Evolutionary conservation across 106 monocot species (phyloP).

Genomic region (Acorus gramineus): DNA sequence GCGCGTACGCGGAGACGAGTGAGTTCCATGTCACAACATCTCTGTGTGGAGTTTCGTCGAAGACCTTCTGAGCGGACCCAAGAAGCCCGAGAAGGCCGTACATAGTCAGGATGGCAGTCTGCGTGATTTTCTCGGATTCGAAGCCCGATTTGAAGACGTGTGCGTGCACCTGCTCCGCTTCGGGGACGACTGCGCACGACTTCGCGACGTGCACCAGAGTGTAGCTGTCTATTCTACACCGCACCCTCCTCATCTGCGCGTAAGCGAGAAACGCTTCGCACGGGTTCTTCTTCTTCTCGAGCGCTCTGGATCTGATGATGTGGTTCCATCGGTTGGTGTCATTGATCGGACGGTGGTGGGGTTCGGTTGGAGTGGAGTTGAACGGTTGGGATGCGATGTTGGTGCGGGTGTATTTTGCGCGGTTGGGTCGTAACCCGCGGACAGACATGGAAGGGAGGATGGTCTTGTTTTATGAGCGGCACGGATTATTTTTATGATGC

Average conservation of each 20-base stretch:
- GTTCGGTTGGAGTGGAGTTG: too few relatives aligned
- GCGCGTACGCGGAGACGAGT: constrained; percentile 10
- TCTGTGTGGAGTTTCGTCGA: constrained; percentile 24
- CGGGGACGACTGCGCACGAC: constrained; percentile 4
- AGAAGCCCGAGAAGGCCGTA: constrained; percentile 11
- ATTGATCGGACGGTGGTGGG: too few relatives aligned
- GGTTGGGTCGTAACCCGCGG: too few relatives aligned
- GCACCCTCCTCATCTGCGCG: constrained; percentile 10
- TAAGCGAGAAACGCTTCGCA: not conserved
- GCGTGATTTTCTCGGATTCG: constrained; percentile 1
- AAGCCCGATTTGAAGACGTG: constrained; percentile 14
- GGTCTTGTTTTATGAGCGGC: too few relatives aligned
- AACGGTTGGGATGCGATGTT: too few relatives aligned
- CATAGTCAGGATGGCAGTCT: constrained; percentile 13
- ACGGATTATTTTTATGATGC: too few relatives aligned
- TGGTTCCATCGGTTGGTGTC: constrained; percentile 7
- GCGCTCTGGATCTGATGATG: not conserved
- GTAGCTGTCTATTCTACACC: constrained; percentile 1
- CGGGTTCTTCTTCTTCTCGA: constrained; percentile 3
- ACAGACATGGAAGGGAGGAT: too few relatives aligned
- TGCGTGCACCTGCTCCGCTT: constrained; percentile 7
- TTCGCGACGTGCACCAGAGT: constrained; percentile 12
- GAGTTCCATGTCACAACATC: constrained; percentile 23
- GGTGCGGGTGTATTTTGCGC: too few relatives aligned
- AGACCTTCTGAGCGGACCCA: constrained; percentile 11